Base-by-base conservation (phyloP, 2,329 filamentous ascomycete genomes). In the Sarocladiaceae sp. region DNA sequence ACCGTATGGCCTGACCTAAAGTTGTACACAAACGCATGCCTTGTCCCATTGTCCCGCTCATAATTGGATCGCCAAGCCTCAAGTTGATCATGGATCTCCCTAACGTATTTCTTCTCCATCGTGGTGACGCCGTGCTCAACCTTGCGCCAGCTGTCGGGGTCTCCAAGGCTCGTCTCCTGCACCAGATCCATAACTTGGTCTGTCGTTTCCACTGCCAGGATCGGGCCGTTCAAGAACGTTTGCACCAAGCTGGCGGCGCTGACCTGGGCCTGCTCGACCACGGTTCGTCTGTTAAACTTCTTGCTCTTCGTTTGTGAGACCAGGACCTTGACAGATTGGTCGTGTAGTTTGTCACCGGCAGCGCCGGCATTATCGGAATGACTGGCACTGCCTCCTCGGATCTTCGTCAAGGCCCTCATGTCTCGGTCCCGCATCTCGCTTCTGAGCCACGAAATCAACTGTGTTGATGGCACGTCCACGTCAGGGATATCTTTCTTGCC, bases 21-120 rank as follows among this genome's bases (percentile, higher is more conserved):
- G 62, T 96, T 96, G 70, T 96, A 96, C 50, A 97, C 80, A 69
- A 96, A 96, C 11, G 89, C 88, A 65, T 92, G 88, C 44, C 81
- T 79, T 22, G 79, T 78, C 8, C 76, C 79, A 3, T 75, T 66
- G 57, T 74, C 73, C 54, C 58, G 70, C 72, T 73, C 78, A 70
- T 74, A 84, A 75, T 65, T 78, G 70, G 58, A 74, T 68, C 65
- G 82, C 82, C 74, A 94, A 69, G 61, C 79, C 70, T 64, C 72
- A 51, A 97, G 74, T 66, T 93, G 75, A 55, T 90, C 87, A 62
- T 94, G 88, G 37, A 97, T 79, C 64, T 97, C 89, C 25, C 84
- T 79, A 40, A 96, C 73, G 62, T 96, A 97, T 62, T 88, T 86
- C 60, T 88, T 82, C 68, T 96, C 92, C 7, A 79, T 83, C 47